Base-by-base conservation (phyloP, 352 stramenopile species). In the Phytophthora fragariae region DNA sequence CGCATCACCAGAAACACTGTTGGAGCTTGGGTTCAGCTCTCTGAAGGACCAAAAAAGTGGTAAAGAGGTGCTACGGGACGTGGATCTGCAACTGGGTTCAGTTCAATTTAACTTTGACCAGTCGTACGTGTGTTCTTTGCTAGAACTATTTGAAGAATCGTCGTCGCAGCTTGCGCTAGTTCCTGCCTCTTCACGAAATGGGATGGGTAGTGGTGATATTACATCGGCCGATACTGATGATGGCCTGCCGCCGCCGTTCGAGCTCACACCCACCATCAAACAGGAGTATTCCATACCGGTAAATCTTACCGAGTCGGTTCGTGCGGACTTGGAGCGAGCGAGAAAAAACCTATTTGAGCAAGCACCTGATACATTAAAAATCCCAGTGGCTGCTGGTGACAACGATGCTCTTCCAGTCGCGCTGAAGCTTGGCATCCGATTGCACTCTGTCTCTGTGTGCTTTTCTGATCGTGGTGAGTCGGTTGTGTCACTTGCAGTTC, bases 61-160 rank as follows among this genome's bases (percentile, higher is more conserved):
- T 5, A 75, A 84, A 54, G 82, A 93, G 64, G 52, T 80, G 2
- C 59, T 83, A 44, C 78, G 75, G 17, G 79, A 95, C 21, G 27
- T 95, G n/a, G 85, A 95, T 71, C 62, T 95, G 35, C 81, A 85
- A 47, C 73, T 95, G 55, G 90, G 90, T 14, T 88, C 85, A 4
- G 75, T 97, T 17, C 90, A 97, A 55, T 72, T 97, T 19, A 86
- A 93, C 49, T 94, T 96, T 69, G 89, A 97, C 49, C 90, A 97
- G 62, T 86, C 88, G 19, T 95, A 95, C 46, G 75, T 96, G 8
- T 92, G 86, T 54, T 93, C 87, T 56, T 66, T 96, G 60, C 27
- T 96, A 2, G 83, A 94, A 56, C 44, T 96, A 8, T 84, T 94
- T 59, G 86, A 93, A 70, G 80, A 94, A 65, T 88, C 88, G 52